These are phyloP conservation scores for Pseudocercospora musae DNA, from an alignment of 2,329 filamentous ascomycete species.

Conservation along the genomic window DNA sequence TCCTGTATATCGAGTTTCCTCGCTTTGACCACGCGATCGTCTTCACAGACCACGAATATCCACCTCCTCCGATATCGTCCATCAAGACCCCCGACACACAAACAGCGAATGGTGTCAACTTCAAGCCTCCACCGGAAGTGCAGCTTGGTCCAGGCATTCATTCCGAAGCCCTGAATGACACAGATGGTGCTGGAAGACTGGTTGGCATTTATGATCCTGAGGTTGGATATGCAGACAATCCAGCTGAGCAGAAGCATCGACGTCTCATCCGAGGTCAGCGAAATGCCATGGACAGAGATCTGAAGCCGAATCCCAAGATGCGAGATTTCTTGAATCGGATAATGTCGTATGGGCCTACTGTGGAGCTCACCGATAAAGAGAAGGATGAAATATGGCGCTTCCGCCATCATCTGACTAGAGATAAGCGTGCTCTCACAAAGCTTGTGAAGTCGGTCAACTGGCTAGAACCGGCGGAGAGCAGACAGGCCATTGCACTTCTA, in stretches of 20 bases:
- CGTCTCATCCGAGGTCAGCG: slow-evolving; percentile 86
- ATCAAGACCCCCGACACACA: slow-evolving; percentile 51
- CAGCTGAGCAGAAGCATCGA: slow-evolving; percentile 91
- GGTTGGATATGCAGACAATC: slow-evolving; percentile 83
- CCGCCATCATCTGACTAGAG: slow-evolving; percentile 85
- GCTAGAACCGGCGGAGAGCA: slow-evolving; percentile 78
- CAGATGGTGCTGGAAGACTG: slow-evolving; percentile 59
- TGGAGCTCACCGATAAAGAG: slow-evolving; percentile 81
- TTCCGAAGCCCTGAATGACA: slow-evolving; percentile 53
- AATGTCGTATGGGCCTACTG: slow-evolving; percentile 88
- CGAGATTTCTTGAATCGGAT: slow-evolving; percentile 89
- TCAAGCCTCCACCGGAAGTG: slow-evolving; percentile 82
- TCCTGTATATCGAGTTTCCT: slow-evolving; percentile 85
- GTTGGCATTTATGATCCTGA: slow-evolving; percentile 92
- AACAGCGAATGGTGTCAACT: slow-evolving; percentile 64
- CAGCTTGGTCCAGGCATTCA: slow-evolving; percentile 88
- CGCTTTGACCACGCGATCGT: slow-evolving; percentile 95
- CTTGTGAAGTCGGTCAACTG: slow-evolving; percentile 98
- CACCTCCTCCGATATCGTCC: slow-evolving; percentile 75
- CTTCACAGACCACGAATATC: slow-evolving; percentile 91
- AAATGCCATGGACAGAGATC: slow-evolving; percentile 87
- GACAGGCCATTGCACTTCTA: slow-evolving; percentile 84
- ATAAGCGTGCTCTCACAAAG: slow-evolving; percentile 85
- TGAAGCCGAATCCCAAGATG: slow-evolving; percentile 94
- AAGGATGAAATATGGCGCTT: slow-evolving; percentile 98